Evolutionary conservation across 2,329 filamentous ascomycete species (phyloP), one percentile per base, ranked within the genome.

Genomic region (Penicillium sp.): DNA sequence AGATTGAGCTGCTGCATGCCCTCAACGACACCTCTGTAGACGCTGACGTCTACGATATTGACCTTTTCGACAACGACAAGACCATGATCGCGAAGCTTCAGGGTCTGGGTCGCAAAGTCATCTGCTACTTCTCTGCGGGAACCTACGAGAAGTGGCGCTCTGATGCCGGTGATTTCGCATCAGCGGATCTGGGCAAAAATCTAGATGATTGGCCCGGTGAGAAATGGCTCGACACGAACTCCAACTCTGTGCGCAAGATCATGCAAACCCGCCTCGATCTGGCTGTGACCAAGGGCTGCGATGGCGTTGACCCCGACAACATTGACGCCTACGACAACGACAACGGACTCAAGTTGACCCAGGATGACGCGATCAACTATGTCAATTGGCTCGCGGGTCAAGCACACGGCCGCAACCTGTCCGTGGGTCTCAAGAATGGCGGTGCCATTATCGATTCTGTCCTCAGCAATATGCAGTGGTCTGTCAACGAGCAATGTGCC

Each of bases 71-170:
- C 59, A 85, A 83, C 54, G 73, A 77, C 6, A 76, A 78, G 14
- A 70, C 75, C 6, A 80, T 76, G 1, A 84, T 88, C 54, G 62
- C 73, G 3, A 71, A 73, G 5, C 76, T 88, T 14, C 82, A 87
- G 45, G 64, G 66, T 3, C 69, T 80, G 30, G 83, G 82, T 8
- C 84, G 84, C 70, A 86, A 84, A 63, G 84, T 91, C 57, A 87
- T 92, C 60, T 92, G 89, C 79, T 92, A 92, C 76, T 92, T 92
- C 78, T 89, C 86, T 55, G 88, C 87, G 0, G 89, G 89, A 1
- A 88, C 85, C 7, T 90, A 84, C 67, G 89, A 92, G 74, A 72
- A 85, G 55, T 85, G 83, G 78, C 82, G 89, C 3, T 75, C 81
- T 0, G 89, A 92, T 70, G 80, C 81, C 19, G 71, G 70, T 33